Evolutionary conservation across 1,284 basidiomycete species (phyloP).

Genomic region (Sanghuangporus baumii): DNA sequence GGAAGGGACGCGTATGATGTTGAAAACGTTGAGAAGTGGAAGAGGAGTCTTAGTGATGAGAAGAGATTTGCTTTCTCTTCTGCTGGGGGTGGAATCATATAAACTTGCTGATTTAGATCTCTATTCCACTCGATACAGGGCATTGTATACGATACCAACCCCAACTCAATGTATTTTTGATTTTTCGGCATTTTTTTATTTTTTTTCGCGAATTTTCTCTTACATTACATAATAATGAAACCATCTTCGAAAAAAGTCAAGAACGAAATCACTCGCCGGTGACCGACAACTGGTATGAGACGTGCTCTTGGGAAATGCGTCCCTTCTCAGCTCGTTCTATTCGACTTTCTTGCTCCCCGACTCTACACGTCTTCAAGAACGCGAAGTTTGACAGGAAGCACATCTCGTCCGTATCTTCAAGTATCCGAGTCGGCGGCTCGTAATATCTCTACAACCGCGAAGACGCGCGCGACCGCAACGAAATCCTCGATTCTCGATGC

Average conservation of each 20-base stretch:
- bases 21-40: constrained; percentile 39
- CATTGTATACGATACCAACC: constrained; percentile 1
- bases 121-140: not conserved
- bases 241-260: not conserved
- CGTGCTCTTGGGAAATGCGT: not conserved
- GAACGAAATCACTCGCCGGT: not conserved
- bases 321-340: not conserved
- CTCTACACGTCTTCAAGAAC: not conserved
- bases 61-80: not conserved
- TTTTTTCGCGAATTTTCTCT: not conserved
- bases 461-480: not conserved
- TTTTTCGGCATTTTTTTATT: too few species aligned
- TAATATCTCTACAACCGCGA: not conserved
- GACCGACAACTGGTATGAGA: not conserved
- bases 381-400: not conserved
- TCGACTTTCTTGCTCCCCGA: constrained; percentile 16
- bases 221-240: not conserved
- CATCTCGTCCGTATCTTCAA: not conserved
- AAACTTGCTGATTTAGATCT: not conserved
- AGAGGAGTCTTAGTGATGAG: constrained; percentile 5
- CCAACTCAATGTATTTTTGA: constrained; percentile 5
- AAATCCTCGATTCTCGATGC: constrained; percentile 4
- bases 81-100: not conserved
- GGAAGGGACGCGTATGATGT: constrained; percentile 37
- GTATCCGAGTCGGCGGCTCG: not conserved